Percentiles rank a stretch among this genome's conserved stretches.
Conservation (phyloP, 1,284 basidiomycete genomes). For the Vanrija sp. region DNA sequence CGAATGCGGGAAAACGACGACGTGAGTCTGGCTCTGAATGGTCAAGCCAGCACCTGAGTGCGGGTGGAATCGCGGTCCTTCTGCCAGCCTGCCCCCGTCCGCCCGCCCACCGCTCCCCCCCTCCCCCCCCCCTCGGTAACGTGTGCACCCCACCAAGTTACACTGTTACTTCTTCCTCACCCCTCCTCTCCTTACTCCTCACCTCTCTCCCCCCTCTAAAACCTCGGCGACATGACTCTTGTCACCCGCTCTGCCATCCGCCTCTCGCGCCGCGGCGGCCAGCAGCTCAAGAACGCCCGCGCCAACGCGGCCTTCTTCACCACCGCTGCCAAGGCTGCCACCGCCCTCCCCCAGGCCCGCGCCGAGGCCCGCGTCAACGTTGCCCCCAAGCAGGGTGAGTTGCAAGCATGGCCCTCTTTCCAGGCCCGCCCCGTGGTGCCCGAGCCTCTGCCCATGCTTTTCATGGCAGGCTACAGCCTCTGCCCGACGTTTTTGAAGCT, state of each 20-base stretch:
- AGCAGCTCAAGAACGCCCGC: constrained; percentile 36
- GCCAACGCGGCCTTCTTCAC: constrained; percentile 48
- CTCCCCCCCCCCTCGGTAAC: constrained; percentile 6
- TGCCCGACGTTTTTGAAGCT: no score
- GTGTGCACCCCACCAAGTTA: constrained; percentile 8
- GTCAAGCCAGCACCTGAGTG: no score
- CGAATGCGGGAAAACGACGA: no score
- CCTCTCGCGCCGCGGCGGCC: constrained; percentile 43
- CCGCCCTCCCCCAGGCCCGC: constrained; percentile 35
- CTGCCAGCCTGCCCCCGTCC: constrained; percentile 1
- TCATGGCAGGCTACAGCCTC: no score
- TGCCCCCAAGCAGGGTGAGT: constrained; percentile 36
- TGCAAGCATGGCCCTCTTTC: neutral
- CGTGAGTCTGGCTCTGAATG: no score
- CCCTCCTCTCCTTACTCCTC: constrained; percentile 15
- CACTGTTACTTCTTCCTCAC: constrained; percentile 3
- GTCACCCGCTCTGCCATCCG: constrained; percentile 48
- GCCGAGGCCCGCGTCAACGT: constrained; percentile 24
- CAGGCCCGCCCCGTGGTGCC: no score
- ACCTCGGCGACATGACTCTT: constrained; percentile 41
- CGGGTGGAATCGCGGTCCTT: no score
- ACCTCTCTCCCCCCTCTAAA: constrained; percentile 14
- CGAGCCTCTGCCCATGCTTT: no score
- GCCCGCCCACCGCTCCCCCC: constrained; percentile 5
- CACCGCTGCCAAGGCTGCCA: constrained; percentile 41